These are phyloP conservation scores for Inonotus hispidus DNA, from an alignment of 1,284 basidiomycete genomes.

Conservation along the genomic window DNA sequence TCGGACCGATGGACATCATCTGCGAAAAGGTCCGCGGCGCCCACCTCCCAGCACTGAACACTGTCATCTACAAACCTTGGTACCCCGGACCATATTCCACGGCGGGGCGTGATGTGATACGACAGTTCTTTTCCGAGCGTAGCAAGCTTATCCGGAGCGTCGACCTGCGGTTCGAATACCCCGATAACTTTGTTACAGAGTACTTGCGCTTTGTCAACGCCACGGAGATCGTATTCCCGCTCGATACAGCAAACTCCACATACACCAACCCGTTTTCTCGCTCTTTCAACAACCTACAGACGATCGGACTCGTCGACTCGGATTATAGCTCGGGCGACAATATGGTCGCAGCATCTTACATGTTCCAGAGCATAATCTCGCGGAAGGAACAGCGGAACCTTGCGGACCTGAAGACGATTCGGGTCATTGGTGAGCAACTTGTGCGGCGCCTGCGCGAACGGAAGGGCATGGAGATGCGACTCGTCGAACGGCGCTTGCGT, in stretches of 20 bases:
- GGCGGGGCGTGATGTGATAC: not conserved
- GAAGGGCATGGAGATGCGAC: not conserved
- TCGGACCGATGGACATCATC: not conserved
- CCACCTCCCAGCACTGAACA: not conserved
- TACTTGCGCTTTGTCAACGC: not conserved
- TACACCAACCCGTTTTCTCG: no score
- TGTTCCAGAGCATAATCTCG: not conserved
- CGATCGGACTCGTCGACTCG: no score
- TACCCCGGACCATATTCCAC: not conserved
- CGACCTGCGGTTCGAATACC: not conserved
- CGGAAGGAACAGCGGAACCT: not conserved
- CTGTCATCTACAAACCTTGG: not conserved
- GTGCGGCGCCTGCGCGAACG: not conserved
- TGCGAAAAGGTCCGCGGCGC: not conserved
- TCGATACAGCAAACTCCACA: not conserved
- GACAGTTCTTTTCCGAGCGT: constrained; percentile 1
- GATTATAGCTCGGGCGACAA: not conserved
- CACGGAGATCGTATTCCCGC: not conserved
- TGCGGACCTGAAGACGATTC: not conserved
- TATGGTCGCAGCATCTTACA: not conserved
- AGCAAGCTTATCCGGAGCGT: not conserved
- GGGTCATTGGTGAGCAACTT: not conserved
- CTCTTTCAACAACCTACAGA: no score
- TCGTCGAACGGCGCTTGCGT: not conserved
- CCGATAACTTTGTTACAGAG: not conserved